A percentile compares a stretch with the other conserved stretches of the same genome.
Evolutionary conservation across 352 stramenopile species (phyloP).

Genomic region (Poterioochromonas sp.): DNA sequence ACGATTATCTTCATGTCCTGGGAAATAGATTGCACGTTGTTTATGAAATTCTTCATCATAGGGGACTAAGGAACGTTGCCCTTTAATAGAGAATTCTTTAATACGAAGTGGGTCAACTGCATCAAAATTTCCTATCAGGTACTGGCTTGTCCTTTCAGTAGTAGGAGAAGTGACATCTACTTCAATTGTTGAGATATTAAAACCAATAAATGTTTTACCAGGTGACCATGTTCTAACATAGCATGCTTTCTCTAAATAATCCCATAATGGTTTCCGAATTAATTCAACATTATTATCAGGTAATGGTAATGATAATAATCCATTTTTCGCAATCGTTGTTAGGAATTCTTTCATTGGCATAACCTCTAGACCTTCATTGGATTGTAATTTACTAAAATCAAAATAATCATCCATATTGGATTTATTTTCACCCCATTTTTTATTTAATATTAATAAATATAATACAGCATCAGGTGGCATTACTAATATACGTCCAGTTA

Average conservation of each 20-base stretch:
- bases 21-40: constrained; percentile 2
- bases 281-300: background rate
- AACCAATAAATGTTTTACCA: constrained; percentile 19
- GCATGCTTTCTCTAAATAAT: constrained; percentile 8
- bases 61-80: background rate
- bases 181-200: background rate
- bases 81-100: background rate
- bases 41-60: constrained; percentile 15
- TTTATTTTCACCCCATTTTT: background rate
- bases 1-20: constrained; percentile 39
- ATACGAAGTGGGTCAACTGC: background rate
- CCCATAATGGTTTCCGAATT: background rate
- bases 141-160: too few relatives aligned
- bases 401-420: constrained; percentile 54
- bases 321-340: constrained; percentile 51
- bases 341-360: constrained; percentile 64
- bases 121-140: background rate
- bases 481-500: constrained; percentile 57
- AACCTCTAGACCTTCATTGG: constrained; percentile 51
- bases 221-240: background rate
- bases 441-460: constrained; percentile 55
- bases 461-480: constrained; percentile 53
- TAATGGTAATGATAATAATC: constrained; percentile 43
- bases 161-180: background rate
- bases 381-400: constrained; percentile 48